Evolutionary conservation across 306 rosid species (phyloP).

Genomic region (Prunus padus): DNA sequence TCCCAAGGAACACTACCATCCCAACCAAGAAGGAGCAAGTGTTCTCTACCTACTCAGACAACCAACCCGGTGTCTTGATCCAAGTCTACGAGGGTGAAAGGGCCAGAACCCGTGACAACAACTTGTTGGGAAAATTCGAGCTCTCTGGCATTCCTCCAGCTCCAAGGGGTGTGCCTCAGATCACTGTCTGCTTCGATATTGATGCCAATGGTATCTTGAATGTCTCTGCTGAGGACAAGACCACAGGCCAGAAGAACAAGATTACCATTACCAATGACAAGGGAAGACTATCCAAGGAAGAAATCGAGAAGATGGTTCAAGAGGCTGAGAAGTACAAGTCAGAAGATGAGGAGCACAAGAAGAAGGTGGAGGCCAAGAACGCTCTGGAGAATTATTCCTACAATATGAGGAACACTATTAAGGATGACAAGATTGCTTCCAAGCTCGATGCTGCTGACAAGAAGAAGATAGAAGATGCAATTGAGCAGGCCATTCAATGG

Average conservation of each 20-base stretch:
- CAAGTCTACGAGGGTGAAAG: slow-evolving; percentile 80
- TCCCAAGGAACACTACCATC: slow-evolving; percentile 69
- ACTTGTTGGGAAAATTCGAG: slow-evolving; percentile 69
- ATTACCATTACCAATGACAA: slow-evolving; percentile 78
- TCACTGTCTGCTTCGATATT: slow-evolving; percentile 67
- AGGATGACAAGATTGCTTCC: slow-evolving; percentile 67
- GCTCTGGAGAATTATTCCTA: slow-evolving; percentile 72
- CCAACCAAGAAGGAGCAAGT: slow-evolving; percentile 80
- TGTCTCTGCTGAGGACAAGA: slow-evolving; percentile 71
- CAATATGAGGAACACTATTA: slow-evolving; percentile 73
- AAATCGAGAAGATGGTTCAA: slow-evolving; percentile 76
- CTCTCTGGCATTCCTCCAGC: slow-evolving; percentile 83
- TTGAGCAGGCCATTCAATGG: slow-evolving; percentile 69
- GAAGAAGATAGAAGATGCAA: slow-evolving; percentile 63
- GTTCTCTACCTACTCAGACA: slow-evolving; percentile 67
- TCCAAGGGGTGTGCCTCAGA: slow-evolving; percentile 75
- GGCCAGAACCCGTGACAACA: slow-evolving; percentile 63
- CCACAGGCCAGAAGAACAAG: slow-evolving; percentile 76
- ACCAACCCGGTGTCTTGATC: slow-evolving; percentile 74
- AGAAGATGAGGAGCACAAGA: slow-evolving; percentile 81
- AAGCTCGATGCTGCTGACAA: slow-evolving; percentile 54
- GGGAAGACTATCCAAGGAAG: slow-evolving; percentile 72
- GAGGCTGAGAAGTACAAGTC: slow-evolving; percentile 82
- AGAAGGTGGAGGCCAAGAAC: slow-evolving; percentile 66
- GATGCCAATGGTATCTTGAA: slow-evolving; percentile 73